Evolutionary conservation across 2,329 filamentous ascomycete species (phyloP).

Genomic region (Colletotrichum sp.): DNA sequence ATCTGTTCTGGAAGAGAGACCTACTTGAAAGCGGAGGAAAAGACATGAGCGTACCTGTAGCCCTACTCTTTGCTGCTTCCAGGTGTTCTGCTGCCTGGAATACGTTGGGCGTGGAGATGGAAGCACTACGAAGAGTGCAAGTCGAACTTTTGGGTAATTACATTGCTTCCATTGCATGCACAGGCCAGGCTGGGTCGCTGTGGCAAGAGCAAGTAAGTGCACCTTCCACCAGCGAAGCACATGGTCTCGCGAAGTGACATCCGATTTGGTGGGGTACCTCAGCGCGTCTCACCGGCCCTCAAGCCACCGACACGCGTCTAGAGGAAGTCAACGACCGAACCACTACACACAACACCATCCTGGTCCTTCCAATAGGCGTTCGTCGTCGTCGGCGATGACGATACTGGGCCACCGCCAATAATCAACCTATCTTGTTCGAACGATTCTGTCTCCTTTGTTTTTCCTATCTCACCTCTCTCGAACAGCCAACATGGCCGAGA

Average conservation of each 20-base stretch:
- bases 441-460: neutral
- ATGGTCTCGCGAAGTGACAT: neutral
- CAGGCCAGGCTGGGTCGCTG: neutral
- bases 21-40: neutral
- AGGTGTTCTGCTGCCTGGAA: neutral
- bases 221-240: neutral
- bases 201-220: neutral
- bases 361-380: neutral
- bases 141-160: neutral
- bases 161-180: neutral
- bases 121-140: neutral
- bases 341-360: neutral
- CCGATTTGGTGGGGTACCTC: neutral
- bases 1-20: neutral
- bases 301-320: neutral
- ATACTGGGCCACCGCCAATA: neutral
- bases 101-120: neutral
- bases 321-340: neutral
- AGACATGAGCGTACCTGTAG: neutral
- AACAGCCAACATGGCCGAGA: neutral
- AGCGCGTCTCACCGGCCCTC: neutral
- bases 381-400: neutral
- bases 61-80: neutral
- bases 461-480: neutral
- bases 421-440: neutral